Conservation (phyloP, 768 basidiomycete species). For the Naganishia onofrii region DNA sequence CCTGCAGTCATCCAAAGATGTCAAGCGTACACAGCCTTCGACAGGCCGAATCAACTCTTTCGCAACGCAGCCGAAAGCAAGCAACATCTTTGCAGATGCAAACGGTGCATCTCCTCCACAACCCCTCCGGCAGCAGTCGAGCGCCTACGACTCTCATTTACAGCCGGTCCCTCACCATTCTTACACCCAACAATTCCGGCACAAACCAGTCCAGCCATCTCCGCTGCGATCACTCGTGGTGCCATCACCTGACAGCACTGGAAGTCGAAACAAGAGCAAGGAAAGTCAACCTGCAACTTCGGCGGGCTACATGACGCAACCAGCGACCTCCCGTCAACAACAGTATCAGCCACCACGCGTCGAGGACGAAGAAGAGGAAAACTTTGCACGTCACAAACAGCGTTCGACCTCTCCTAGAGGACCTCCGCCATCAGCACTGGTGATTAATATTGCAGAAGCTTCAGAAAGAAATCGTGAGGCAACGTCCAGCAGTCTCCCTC, state of each 20-base stretch:
- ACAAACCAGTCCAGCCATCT: constrained; percentile 31
- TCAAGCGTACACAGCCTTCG: not conserved
- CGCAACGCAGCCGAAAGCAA: constrained; percentile 9
- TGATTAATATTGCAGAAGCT: not conserved
- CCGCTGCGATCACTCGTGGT: constrained; percentile 20
- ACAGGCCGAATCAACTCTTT: not conserved
- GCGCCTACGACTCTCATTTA: not conserved
- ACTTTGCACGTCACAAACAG: not conserved
- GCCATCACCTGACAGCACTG: not conserved
- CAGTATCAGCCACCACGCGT: constrained; percentile 17
- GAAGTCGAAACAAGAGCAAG: constrained; percentile 3
- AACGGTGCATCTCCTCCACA: not conserved
- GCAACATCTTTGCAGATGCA: constrained; percentile 19
- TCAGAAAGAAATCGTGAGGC: not conserved
- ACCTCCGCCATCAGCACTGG: not conserved
- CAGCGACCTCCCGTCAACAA: not conserved
- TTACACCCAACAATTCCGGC: constrained; percentile 17
- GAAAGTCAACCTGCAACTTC: not conserved
- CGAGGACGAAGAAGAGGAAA: constrained; percentile 4
- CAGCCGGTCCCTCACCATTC: not conserved
- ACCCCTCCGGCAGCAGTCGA: not conserved
- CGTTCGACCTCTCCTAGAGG: not conserved
- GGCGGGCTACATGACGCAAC: not conserved
- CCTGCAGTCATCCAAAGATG: not conserved
- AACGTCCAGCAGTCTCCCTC: not conserved